These are phyloP conservation scores for Phytophthora sp. DNA, from an alignment of 352 stramenopile genomes.

Conservation along the genomic window DNA sequence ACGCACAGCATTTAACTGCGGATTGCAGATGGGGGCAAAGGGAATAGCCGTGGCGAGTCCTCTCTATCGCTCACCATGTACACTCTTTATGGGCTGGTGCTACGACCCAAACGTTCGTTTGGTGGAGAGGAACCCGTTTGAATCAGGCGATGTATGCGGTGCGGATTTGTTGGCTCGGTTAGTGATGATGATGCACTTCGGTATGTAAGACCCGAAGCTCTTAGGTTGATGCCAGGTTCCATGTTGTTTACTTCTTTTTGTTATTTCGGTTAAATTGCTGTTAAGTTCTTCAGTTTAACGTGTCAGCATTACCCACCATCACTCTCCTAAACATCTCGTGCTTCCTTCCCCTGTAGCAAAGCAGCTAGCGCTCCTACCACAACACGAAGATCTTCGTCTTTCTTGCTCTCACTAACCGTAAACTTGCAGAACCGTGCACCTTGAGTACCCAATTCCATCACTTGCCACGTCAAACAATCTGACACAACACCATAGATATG, in stretches of 20 bases:
- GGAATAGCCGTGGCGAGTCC: conserved; percentile 15
- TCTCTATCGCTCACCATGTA: conserved; percentile 18
- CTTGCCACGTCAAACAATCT: conserved; percentile 30
- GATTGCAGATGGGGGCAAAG: conserved; percentile 23
- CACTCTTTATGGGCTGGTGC: conserved; percentile 32
- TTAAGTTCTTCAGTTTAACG: no score
- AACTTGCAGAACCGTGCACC: conserved; percentile 23
- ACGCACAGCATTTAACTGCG: conserved; percentile 18
- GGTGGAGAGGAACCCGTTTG: background rate
- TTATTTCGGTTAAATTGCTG: background rate
- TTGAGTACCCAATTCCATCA: conserved; percentile 18
- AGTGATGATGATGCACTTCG: conserved; percentile 1
- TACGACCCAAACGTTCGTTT: conserved; percentile 28
- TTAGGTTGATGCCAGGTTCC: background rate
- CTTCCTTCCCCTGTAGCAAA: conserved; percentile 19
- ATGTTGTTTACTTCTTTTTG: background rate
- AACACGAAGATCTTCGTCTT: conserved; percentile 7
- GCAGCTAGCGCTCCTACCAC: conserved; percentile 14
- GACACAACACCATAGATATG: conserved; percentile 23
- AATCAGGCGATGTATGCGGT: background rate
- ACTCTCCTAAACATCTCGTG: conserved; percentile 4
- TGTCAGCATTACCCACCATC: no score
- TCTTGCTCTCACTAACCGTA: conserved; percentile 5
- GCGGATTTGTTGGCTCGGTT: background rate
- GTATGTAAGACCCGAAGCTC: background rate